Evolutionary conservation across 805 yeast species (phyloP), one percentile per base, ranked within the genome.

Genomic region (Komagataella mondaviorum): DNA sequence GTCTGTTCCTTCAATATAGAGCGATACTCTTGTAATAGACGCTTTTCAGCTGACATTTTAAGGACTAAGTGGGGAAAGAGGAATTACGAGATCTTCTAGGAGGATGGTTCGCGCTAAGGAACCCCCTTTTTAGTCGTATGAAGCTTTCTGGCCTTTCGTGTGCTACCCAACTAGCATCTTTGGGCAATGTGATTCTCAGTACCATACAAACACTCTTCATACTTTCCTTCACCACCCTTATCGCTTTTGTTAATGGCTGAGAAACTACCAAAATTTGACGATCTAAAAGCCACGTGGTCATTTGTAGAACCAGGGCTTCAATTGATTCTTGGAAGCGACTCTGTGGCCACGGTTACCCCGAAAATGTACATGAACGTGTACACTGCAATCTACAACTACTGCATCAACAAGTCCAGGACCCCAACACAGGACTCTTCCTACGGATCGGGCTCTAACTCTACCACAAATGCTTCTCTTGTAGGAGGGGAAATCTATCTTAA

Each of bases 361-460:
- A 71, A 81, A 47, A 78, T 85, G 83, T 89, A 88, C 67, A 87
- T 89, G 85, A 84, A 84, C 57, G 85, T 91, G 53, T 90, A 90
- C 67, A 88, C 96, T 1, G 91, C 95, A 4, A 84, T 91, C 55
- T 91, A 89, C 71, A 89, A 90, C 68, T 90, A 87, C 64, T 90
- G 98, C 71, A 90, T 88, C 47, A 83, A 83, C 59, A 83, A 83
- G 56, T 81, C 89, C 4, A 73, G 88, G 49, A 72, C 70, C 52
- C 75, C 64, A 62, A 70, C 67, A 18, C 63, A 67, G 44, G 46
- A 55, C 2, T 51, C 60, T 18, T 52, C 48, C 12, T 50, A 52
- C 39, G 58, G 57, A 43, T 55, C 56, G 48, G 57, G 56, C 23
- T 56, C 55, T 30, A 60, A 61, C 12, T 60, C 57, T 46, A 65